Base-by-base conservation (phyloP, 2,329 filamentous ascomycete genomes). In the Paraphoma sp. region DNA sequence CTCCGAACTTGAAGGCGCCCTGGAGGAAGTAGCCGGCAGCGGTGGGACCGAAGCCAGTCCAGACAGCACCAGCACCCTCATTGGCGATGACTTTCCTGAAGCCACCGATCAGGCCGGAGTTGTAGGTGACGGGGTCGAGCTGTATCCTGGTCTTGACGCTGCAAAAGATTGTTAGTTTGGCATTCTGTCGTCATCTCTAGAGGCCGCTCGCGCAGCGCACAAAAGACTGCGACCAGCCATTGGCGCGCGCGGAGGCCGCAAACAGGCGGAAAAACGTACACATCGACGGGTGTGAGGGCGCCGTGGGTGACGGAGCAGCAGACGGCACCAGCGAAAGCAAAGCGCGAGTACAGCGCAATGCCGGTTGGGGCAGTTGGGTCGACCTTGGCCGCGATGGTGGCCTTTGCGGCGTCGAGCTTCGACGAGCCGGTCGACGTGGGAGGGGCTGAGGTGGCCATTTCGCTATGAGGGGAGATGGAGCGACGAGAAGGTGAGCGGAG, bases 301-400 rank as follows among this genome's bases (percentile, higher is more conserved):
- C 94, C 95, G 87, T 99, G 95, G 78, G 95, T 99, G 83, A 98
- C 84, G 73, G 93, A 95, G 83, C 95, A 99, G 89, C 95, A 97
- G 85, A 98, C 84, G 73, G 95, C 95, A 83, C 95, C 95, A 74
- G 95, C 93, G 75, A 99, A 90, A 82, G 95, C 94, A 84, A 97
- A 97, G 82, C 92, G 88, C 74, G 92, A 91, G 89, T 98, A 98
- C 73, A 99, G 91, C 59, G 79, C 83, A 68, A 93, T 46, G 62
- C 88, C 87, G 68, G 78, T 83, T 65, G 87, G 83, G 78, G 86
- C 83, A 68, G 78, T 70, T n/a, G 83, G 81, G 64, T 80, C 74
- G 46, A 73, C 70, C 30, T 58, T 41, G 57, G 82, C 81, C 44
- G 75, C 72, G 59, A 79, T 69, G 49, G 74, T 76, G 65, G 81